phyloP scores from a whole-genome alignment of 495 filamentous ascomycete species.

The Daldinia decipiens region DNA sequence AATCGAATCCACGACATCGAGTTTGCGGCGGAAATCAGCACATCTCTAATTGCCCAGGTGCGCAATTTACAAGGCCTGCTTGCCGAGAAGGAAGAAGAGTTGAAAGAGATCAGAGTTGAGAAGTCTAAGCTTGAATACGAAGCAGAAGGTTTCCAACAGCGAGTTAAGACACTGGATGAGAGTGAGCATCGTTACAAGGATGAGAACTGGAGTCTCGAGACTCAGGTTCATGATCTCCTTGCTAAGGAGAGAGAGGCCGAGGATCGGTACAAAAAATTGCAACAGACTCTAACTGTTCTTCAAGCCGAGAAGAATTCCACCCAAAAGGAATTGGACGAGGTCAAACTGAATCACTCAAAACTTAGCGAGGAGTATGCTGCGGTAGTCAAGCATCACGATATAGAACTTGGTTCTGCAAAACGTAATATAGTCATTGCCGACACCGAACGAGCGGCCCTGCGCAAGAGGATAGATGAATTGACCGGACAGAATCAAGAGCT shows the following conservation, averaged over 20 bases:
- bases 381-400: constrained; percentile 83
- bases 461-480: constrained; percentile 86
- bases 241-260: constrained; percentile 73
- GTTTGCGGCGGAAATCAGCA: constrained; percentile 95
- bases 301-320: constrained; percentile 78
- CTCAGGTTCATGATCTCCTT: constrained; percentile 82
- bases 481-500: constrained; percentile 88
- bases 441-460: constrained; percentile 74
- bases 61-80: constrained; percentile 86
- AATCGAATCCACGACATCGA: constrained; percentile 92
- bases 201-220: constrained; percentile 96
- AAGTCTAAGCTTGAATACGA: constrained; percentile 83
- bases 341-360: constrained; percentile 79
- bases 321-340: constrained; percentile 87
- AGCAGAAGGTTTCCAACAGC: constrained; percentile 78
- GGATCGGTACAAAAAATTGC: constrained; percentile 83
- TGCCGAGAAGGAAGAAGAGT: constrained; percentile 83
- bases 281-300: constrained; percentile 70
- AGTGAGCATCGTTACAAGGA: constrained; percentile 96
- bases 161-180: constrained; percentile 84
- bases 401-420: constrained; percentile 81
- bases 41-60: constrained; percentile 87
- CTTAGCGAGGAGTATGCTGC: constrained; percentile 80
- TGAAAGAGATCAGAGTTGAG: constrained; percentile 77
- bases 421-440: constrained; percentile 79